phyloP scores from a whole-genome alignment of 2,329 filamentous ascomycete genomes.

The Calonectria crousiana region DNA sequence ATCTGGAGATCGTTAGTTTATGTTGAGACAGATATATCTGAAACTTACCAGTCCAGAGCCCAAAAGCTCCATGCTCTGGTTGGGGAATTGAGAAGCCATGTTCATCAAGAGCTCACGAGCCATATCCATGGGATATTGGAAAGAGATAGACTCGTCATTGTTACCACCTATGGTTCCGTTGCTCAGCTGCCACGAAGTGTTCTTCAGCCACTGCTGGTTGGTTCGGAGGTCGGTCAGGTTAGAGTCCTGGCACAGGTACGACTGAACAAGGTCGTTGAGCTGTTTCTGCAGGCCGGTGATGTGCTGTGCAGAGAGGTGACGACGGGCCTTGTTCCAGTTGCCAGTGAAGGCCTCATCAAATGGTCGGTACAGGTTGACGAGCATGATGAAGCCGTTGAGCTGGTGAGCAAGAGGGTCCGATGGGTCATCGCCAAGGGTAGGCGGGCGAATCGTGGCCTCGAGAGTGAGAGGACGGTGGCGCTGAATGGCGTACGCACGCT shows the following conservation, averaged over 20 bases:
- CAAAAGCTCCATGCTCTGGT: conserved; percentile 79
- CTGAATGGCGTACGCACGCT: conserved; percentile 80
- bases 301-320: conserved; percentile 68
- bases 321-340: conserved; percentile 75
- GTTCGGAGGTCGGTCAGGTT: conserved; percentile 67
- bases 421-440: conserved; percentile 71
- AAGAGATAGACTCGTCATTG: conserved; percentile 68
- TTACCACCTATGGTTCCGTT: conserved; percentile 61
- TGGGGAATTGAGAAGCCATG: conserved; percentile 79
- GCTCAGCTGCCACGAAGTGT: conserved; percentile 72
- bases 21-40: too few species aligned
- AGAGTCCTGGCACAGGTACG: conserved; percentile 65
- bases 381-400: conserved; percentile 68
- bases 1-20: conserved; percentile 61
- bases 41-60: conserved; percentile 77
- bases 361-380: conserved; percentile 73
- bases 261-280: conserved; percentile 66
- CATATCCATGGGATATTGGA: conserved; percentile 73
- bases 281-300: conserved; percentile 72
- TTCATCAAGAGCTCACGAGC: conserved; percentile 71
- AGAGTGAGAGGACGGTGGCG: conserved; percentile 77
- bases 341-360: conserved; percentile 75
- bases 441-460: conserved; percentile 76
- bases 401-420: conserved; percentile 66
- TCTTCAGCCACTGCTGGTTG: conserved; percentile 76